A percentile compares a stretch with the other conserved stretches of the same genome.
These are phyloP conservation scores for Adansonia gregorii DNA, from an alignment of 441 rosid species.

Conservation along the genomic window DNA sequence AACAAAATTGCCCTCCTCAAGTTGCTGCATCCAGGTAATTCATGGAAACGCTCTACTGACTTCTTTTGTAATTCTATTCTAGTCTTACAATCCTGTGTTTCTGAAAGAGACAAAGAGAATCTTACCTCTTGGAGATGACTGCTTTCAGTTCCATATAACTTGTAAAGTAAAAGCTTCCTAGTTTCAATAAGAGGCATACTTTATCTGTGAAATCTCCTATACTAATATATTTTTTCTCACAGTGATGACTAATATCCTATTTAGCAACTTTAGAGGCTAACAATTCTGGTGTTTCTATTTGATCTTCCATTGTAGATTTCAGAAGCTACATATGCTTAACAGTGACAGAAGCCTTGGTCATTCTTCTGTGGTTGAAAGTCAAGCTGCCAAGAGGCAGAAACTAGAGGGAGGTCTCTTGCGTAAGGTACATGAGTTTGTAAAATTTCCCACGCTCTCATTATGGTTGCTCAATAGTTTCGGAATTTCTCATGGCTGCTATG, in stretches of 20 bases:
- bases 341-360: slow-evolving; percentile 44
- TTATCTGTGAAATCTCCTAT: not conserved
- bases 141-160: not conserved
- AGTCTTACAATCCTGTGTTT: not conserved
- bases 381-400: slow-evolving; percentile 94
- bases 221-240: not conserved
- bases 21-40: slow-evolving; percentile 59
- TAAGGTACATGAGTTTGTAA: slow-evolving; percentile 50
- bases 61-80: not conserved
- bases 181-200: not conserved
- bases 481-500: not conserved
- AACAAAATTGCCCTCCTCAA: slow-evolving; percentile 58
- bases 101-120: not conserved
- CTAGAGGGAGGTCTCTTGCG: slow-evolving; percentile 81
- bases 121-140: not conserved
- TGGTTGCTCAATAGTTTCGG: not conserved
- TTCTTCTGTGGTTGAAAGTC: slow-evolving; percentile 70
- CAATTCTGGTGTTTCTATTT: not conserved
- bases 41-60: slow-evolving; percentile 8
- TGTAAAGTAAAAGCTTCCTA: not conserved
- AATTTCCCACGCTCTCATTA: not conserved
- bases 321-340: slow-evolving; percentile 44
- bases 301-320: slow-evolving; percentile 44
- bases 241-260: not conserved
- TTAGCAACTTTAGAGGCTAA: not conserved